Evolutionary conservation across 139 green algal genomes (phyloP).

Genomic region (Chlamydomonas schloesseri): DNA sequence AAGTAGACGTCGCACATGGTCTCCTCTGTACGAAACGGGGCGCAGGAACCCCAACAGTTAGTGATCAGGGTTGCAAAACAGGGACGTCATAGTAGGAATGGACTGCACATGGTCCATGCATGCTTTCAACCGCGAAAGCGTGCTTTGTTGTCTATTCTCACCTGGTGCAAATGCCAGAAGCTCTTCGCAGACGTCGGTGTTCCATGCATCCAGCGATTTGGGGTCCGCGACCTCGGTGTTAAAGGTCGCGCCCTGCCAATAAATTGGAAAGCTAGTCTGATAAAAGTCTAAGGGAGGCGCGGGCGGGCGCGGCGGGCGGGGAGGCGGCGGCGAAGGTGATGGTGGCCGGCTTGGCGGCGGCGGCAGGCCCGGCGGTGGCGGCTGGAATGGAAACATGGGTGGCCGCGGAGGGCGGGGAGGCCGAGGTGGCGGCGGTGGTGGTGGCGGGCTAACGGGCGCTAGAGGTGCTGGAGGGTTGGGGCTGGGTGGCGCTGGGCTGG

Average conservation of each 20-base stretch:
- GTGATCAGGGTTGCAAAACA: too few species aligned
- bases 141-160: too few species aligned
- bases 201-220: not conserved
- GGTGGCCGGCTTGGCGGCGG: not conserved
- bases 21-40: too few species aligned
- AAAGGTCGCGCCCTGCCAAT: not conserved
- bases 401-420: not conserved
- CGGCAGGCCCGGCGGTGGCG: not conserved
- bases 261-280: not conserved
- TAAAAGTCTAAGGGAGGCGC: not conserved
- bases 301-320: not conserved
- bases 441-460: not conserved
- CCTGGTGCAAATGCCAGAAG: not conserved
- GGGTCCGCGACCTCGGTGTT: not conserved
- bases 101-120: too few species aligned
- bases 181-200: not conserved
- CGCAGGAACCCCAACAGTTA: too few species aligned
- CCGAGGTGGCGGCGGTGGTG: not conserved
- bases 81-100: too few species aligned
- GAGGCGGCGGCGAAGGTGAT: not conserved
- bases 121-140: too few species aligned
- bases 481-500: not conserved
- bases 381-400: not conserved
- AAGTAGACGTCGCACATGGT: not conserved
- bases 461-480: not conserved